Percentiles rank a stretch among this genome's conserved stretches.
Evolutionary conservation across 495 filamentous ascomycete species (phyloP).

Genomic region (Aspergillus carlsbadensis): DNA sequence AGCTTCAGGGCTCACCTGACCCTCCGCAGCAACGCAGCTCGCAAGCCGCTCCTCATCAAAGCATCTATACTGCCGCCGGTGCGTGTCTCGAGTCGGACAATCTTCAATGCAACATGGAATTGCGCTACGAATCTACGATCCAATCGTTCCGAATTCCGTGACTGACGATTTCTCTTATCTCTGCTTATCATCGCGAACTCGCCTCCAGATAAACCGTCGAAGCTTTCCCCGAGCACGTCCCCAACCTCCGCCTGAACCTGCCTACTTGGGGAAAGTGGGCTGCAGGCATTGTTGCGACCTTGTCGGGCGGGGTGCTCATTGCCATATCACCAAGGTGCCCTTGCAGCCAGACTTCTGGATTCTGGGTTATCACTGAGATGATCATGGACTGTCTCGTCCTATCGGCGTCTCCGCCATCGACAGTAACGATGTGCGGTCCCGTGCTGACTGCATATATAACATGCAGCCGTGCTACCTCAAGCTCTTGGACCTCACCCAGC

Average conservation of each 20-base stretch:
- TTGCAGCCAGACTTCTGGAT: background rate
- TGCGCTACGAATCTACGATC: no score
- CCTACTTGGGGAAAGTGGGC: slow-evolving; percentile 30
- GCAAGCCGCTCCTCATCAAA: no score
- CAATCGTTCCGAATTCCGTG: background rate
- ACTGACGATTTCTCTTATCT: slow-evolving; percentile 15
- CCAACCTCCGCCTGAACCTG: slow-evolving; percentile 31
- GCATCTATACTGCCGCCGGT: no score
- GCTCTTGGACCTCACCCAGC: background rate
- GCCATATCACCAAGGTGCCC: slow-evolving; percentile 6
- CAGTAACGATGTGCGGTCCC: slow-evolving; percentile 3
- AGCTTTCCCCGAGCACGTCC: slow-evolving; percentile 7
- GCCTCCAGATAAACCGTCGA: slow-evolving; percentile 8
- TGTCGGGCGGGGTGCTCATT: slow-evolving; percentile 13
- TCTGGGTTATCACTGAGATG: slow-evolving; percentile 4
- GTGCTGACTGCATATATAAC: slow-evolving; percentile 14
- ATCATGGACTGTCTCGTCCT: background rate
- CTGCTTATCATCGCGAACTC: slow-evolving; percentile 3
- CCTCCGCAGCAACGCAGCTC: no score
- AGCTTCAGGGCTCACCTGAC: no score
- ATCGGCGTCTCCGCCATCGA: slow-evolving; percentile 2
- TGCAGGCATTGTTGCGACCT: slow-evolving; percentile 21
- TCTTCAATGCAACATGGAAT: no score
- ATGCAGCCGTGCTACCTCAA: slow-evolving; percentile 2
- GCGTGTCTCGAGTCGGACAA: no score